phyloP scores from a whole-genome alignment of 2,329 filamentous ascomycete species.

The Penicillium sp. region DNA sequence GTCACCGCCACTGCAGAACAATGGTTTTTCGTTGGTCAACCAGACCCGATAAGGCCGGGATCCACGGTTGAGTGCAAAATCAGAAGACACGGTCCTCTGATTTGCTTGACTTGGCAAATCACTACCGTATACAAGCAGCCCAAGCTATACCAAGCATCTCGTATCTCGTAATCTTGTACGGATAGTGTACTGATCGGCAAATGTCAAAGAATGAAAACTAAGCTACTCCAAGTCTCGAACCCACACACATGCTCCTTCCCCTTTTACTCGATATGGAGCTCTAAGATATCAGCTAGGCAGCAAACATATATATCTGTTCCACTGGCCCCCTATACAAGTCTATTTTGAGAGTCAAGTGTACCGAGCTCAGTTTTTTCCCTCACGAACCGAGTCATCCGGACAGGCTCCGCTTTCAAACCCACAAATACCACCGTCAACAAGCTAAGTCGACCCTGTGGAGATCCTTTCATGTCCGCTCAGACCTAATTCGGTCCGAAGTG shows the following conservation, averaged over 20 bases:
- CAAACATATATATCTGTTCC: background rate
- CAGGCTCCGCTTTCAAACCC: background rate
- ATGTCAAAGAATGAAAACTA: background rate
- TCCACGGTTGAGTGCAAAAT: slow-evolving; percentile 3
- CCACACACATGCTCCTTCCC: background rate
- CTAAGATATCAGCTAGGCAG: background rate
- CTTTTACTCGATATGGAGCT: background rate
- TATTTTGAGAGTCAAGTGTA: background rate
- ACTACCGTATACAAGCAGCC: background rate
- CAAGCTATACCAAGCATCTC: background rate
- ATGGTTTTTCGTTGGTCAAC: background rate
- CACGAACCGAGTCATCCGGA: background rate
- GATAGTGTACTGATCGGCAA: background rate
- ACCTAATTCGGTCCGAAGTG: background rate
- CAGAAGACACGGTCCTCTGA: background rate
- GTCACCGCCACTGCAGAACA: background rate
- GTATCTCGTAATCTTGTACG: background rate
- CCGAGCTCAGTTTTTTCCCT: background rate
- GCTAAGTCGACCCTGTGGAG: background rate
- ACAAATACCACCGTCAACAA: background rate
- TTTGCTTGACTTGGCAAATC: background rate
- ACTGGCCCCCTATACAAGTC: background rate
- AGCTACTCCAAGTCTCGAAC: background rate
- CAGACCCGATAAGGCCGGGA: slow-evolving; percentile 1
- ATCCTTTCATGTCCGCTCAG: background rate